Evolutionary conservation across 352 stramenopile species (phyloP).

Genomic region (Pythium plurisporium): DNA sequence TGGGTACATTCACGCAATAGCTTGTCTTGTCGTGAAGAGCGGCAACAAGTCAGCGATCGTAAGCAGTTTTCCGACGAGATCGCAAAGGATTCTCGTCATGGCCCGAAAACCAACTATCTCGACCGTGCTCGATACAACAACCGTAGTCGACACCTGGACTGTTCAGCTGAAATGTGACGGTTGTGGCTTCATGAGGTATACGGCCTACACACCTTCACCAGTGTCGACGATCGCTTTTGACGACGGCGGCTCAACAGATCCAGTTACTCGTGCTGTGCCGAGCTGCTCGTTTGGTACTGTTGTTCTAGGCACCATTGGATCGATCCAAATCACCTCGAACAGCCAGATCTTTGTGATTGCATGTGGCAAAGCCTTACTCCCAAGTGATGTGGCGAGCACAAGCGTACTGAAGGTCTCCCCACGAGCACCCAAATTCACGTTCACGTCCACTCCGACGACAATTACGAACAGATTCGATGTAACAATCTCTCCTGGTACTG

Average conservation of each 20-base stretch:
- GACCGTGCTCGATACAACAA: conserved; percentile 25
- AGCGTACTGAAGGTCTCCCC: conserved; percentile 29
- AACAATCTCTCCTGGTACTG: conserved; percentile 21
- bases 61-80: conserved; percentile 48
- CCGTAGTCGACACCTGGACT: conserved; percentile 37
- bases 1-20: conserved; percentile 54
- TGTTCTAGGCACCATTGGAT: conserved; percentile 12
- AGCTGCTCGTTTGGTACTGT: conserved; percentile 43
- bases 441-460: conserved; percentile 29
- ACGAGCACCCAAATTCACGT: conserved; percentile 34
- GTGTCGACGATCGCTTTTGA: background rate
- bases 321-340: conserved; percentile 32
- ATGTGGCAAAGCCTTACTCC: conserved; percentile 31
- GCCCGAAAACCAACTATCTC: conserved; percentile 30
- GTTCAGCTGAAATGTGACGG: conserved; percentile 29
- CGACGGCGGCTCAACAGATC: background rate
- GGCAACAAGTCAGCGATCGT: conserved; percentile 19
- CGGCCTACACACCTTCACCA: background rate
- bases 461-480: conserved; percentile 45
- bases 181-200: conserved; percentile 54
- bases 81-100: conserved; percentile 38
- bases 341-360: conserved; percentile 38
- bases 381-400: conserved; percentile 30
- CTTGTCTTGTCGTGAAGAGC: conserved; percentile 31
- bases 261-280: conserved; percentile 13